These are phyloP conservation scores for Allomyces macrogynus DNA, from an alignment of 192 early-diverging fungal genomes.

Conservation along the genomic window DNA sequence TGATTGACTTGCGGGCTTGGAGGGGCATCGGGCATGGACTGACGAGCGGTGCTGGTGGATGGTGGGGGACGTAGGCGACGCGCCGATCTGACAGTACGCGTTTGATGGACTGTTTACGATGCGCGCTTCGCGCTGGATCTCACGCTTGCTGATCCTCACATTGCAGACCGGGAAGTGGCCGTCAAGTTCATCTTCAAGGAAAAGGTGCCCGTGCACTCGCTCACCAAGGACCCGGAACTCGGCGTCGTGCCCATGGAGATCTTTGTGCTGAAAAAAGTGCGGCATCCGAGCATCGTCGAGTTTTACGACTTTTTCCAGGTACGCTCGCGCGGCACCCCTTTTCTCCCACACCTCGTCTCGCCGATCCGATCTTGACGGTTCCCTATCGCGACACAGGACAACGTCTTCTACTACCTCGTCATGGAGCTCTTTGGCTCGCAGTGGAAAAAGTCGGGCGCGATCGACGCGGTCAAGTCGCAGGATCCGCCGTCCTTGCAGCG, in stretches of 20 bases:
- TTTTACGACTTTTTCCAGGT: slow-evolving; percentile 23
- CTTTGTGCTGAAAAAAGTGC: slow-evolving; percentile 32
- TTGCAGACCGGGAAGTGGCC: slow-evolving; percentile 26
- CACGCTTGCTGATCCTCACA: too few species aligned
- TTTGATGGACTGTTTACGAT: too few species aligned
- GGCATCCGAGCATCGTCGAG: slow-evolving; percentile 28
- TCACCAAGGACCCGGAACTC: slow-evolving; percentile 26
- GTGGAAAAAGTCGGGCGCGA: slow-evolving; percentile 19
- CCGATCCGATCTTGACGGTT: not conserved
- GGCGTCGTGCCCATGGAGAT: slow-evolving; percentile 43
- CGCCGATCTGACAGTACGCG: slow-evolving; percentile 17
- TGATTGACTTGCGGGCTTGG: too few species aligned
- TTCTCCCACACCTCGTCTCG: not conserved
- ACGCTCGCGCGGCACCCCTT: too few species aligned
- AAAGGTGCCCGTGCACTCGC: slow-evolving; percentile 26
- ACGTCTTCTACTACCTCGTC: slow-evolving; percentile 31
- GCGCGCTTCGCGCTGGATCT: too few species aligned
- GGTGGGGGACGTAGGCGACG: slow-evolving; percentile 7
- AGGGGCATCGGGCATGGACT: too few species aligned
- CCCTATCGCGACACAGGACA: slow-evolving; percentile 12
- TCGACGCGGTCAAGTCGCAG: slow-evolving; percentile 1
- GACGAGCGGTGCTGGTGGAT: too few species aligned
- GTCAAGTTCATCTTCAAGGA: slow-evolving; percentile 43
- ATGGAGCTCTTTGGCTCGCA: slow-evolving; percentile 49
- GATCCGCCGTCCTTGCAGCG: slow-evolving; percentile 9